Base-by-base conservation (phyloP, 2,329 filamentous ascomycete genomes). In the Trichoderma aggressivum region DNA sequence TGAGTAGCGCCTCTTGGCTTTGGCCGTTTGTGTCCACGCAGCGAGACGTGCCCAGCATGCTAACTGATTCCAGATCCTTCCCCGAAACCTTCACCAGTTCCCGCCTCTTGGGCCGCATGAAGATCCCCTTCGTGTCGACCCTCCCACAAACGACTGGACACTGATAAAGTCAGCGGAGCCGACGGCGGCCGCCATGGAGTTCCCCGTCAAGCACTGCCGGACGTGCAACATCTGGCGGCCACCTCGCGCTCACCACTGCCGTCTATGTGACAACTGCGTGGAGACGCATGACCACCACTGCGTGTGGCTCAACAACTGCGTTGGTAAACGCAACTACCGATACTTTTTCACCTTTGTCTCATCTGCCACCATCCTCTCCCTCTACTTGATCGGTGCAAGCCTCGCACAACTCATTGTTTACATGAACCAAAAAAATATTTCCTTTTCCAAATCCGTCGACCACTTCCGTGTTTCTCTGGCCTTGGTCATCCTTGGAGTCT, bases 261-360 rank as follows among this genome's bases (percentile, higher is more conserved):
- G 96, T 71, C 88, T 97, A 32, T 99, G 96, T 82, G 95, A 99
- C 82, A 98, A 97, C 80, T 99, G 96, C 80, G 89, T 99, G 72
- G 96, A 99, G 81, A 97, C 94, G 0, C 94, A 98, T 75, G 96
- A 99, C 78, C 96, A 99, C 78, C 96, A 99, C 82, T 99, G 96
- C 78, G 94, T 98, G 18, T 99, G 96, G 96, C 88, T 99, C 74
- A 99, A 99, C 83, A 99, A 99, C 80, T 99, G 96, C 75, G 92
- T 99, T 63, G 96, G 96, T 56, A 91, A 95, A 75, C 93, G 96
- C 77, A 99, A 99, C 83, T 99, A 99, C 83, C 93, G 96, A 74
- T 98, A 95, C 81, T 99, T 99, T 82, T 98, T 98, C 80, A 88
- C 92, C 12, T 99, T 98, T 81, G 90, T 99, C 74, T 89, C 89